Percentiles rank a stretch among this genome's conserved stretches.
These are phyloP conservation scores for Diaporthe vaccinii DNA, from an alignment of 2,329 filamentous ascomycete genomes.

Conservation along the genomic window DNA sequence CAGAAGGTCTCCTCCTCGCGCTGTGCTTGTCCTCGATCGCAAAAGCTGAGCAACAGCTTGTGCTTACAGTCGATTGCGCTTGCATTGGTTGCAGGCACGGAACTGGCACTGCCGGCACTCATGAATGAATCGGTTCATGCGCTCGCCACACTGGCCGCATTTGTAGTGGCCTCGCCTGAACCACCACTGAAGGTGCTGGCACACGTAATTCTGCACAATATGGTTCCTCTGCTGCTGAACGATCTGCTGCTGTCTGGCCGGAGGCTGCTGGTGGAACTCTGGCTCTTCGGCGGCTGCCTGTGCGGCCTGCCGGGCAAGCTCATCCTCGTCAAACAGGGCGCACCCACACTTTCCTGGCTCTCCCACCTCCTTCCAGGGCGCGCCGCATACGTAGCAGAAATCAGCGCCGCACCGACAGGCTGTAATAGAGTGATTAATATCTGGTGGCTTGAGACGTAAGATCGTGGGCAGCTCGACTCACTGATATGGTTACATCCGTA, in stretches of 20 bases:
- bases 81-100: not conserved
- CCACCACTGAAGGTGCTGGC: not conserved
- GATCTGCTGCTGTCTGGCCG: not conserved
- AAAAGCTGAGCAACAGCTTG: not conserved
- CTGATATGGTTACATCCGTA: conserved; percentile 71
- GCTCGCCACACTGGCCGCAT: not conserved
- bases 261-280: not conserved
- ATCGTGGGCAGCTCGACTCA: conserved; percentile 51
- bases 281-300: not conserved
- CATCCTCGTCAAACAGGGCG: not conserved
- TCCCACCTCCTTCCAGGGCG: conserved; percentile 50
- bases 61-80: not conserved
- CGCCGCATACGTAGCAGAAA: conserved; percentile 66
- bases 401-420: conserved; percentile 61
- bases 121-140: not conserved
- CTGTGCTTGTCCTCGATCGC: not conserved
- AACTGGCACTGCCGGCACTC: not conserved
- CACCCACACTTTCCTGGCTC: conserved; percentile 43
- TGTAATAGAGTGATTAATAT: conserved; percentile 33
- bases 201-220: not conserved
- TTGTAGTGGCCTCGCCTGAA: not conserved
- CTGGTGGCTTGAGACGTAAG: not conserved
- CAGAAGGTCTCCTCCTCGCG: not conserved
- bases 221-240: not conserved
- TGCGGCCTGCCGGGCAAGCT: not conserved